A percentile compares a stretch with the other conserved stretches of the same genome.
These are phyloP conservation scores for Aspergillus heteromorphus DNA, from an alignment of 495 filamentous ascomycete species.

Conservation along the genomic window DNA sequence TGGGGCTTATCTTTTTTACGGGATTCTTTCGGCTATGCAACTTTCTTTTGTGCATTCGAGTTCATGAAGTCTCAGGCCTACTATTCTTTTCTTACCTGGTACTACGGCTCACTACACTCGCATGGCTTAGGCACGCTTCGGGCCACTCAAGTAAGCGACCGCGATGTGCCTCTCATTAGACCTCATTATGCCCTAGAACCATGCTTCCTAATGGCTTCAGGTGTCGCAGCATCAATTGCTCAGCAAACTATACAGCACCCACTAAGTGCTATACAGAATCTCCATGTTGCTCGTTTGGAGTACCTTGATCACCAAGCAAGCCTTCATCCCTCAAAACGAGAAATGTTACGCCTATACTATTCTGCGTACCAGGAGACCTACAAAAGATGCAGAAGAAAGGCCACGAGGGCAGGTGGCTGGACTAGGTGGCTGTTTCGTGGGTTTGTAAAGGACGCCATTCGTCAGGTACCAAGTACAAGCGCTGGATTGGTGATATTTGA, in stretches of 20 bases:
- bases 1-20: constrained; percentile 73
- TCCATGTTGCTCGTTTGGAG: constrained; percentile 76
- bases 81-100: constrained; percentile 71
- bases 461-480: constrained; percentile 83
- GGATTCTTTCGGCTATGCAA: constrained; percentile 73
- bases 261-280: constrained; percentile 63
- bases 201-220: constrained; percentile 70
- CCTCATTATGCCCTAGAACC: constrained; percentile 87
- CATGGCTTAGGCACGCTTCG: constrained; percentile 27
- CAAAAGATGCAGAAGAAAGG: constrained; percentile 60
- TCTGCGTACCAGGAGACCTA: constrained; percentile 73
- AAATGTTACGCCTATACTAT: constrained; percentile 63
- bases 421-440: constrained; percentile 69
- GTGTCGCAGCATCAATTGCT: constrained; percentile 65
- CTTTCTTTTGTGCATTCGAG: constrained; percentile 86
- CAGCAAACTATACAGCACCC: constrained; percentile 82
- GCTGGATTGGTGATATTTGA: constrained; percentile 90
- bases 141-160: constrained; percentile 20
- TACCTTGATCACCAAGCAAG: constrained; percentile 64
- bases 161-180: constrained; percentile 53
- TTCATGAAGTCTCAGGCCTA: constrained; percentile 81
- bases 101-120: constrained; percentile 56
- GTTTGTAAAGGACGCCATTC: constrained; percentile 67
- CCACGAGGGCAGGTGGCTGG: constrained; percentile 58
- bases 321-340: constrained; percentile 34